Conservation (phyloP, 2,329 filamentous ascomycete species). For the Didymella lethalis region DNA sequence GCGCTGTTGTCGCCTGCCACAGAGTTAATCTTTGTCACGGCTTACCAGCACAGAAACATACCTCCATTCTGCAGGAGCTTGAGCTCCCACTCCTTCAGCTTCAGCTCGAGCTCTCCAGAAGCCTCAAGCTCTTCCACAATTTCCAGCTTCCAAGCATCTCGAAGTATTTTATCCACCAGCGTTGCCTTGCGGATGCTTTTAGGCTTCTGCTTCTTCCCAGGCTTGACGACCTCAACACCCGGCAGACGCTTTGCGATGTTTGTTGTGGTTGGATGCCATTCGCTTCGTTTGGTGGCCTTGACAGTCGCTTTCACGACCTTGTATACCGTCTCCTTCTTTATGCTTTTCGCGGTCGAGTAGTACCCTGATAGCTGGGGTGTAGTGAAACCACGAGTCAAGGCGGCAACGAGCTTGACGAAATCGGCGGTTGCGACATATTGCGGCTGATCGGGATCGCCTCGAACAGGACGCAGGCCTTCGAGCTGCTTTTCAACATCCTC, state of each 20-base stretch:
- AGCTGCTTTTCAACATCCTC: slow-evolving; percentile 45
- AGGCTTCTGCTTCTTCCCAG: slow-evolving; percentile 14
- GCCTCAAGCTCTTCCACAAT: slow-evolving; percentile 49
- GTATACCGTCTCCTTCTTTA: slow-evolving; percentile 26
- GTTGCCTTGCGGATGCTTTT: slow-evolving; percentile 37
- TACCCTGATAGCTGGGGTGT: slow-evolving; percentile 42
- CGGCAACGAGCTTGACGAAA: slow-evolving; percentile 37
- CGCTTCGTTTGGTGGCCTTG: slow-evolving; percentile 34
- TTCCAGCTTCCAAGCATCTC: slow-evolving; percentile 43
- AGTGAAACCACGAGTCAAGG: slow-evolving; percentile 41
- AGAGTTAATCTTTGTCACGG: slow-evolving; percentile 10
- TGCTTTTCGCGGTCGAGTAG: slow-evolving; percentile 39
- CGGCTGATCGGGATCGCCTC: slow-evolving; percentile 31
- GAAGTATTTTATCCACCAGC: slow-evolving; percentile 47
- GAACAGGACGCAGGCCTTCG: slow-evolving; percentile 41
- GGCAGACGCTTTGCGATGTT: slow-evolving; percentile 37
- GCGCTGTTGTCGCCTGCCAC: slow-evolving; percentile 24
- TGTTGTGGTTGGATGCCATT: slow-evolving; percentile 43
- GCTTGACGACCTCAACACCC: slow-evolving; percentile 24
- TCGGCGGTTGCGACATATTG: slow-evolving; percentile 40
- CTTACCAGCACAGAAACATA: slow-evolving; percentile 10
- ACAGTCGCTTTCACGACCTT: slow-evolving; percentile 28
- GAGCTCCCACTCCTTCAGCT: slow-evolving; percentile 45
- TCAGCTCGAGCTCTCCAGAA: slow-evolving; percentile 47
- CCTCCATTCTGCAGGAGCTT: slow-evolving; percentile 40